These are phyloP conservation scores for Gyrodon lividus DNA, from an alignment of 768 basidiomycete species.

Conservation along the genomic window DNA sequence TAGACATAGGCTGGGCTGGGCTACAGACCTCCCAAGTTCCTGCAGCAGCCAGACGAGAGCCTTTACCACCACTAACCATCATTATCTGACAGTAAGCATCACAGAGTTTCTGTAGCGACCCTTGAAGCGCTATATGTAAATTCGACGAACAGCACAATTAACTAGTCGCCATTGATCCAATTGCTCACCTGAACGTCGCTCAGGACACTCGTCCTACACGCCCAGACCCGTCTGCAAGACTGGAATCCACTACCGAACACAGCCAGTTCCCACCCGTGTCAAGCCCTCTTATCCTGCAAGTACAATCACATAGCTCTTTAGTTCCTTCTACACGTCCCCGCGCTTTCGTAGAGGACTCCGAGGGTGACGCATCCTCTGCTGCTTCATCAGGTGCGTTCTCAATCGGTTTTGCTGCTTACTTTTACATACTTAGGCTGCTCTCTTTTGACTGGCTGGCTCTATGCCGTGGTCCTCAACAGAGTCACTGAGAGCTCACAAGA, in stretches of 20 bases:
- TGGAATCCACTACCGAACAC: constrained; percentile 42
- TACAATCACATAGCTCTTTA: constrained; percentile 39
- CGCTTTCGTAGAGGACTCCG: constrained; percentile 58
- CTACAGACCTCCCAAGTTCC: constrained; percentile 23
- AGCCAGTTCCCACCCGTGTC: constrained; percentile 30
- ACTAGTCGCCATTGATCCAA: constrained; percentile 65
- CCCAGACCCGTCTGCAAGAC: constrained; percentile 45
- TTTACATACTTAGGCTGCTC: constrained; percentile 4
- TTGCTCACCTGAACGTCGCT: constrained; percentile 52
- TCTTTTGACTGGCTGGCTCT: not conserved
- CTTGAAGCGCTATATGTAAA: constrained; percentile 26
- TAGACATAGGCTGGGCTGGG: constrained; percentile 18
- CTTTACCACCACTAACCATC: constrained; percentile 19
- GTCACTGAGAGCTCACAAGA: constrained; percentile 60
- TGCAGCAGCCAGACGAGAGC: constrained; percentile 26
- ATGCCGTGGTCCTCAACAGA: constrained; percentile 33
- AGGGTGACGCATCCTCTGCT: constrained; percentile 31
- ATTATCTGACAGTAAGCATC: constrained; percentile 14
- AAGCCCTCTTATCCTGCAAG: constrained; percentile 25
- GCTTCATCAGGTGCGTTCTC: constrained; percentile 23
- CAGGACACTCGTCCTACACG: constrained; percentile 50
- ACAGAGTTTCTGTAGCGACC: constrained; percentile 24
- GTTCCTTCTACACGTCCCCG: constrained; percentile 66
- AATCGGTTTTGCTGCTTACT: not conserved
- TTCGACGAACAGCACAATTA: constrained; percentile 16